Evolutionary conservation across 2,329 filamentous ascomycete genomes (phyloP), one percentile per base, ranked within the genome.

Genomic region (Ascochyta pisi): DNA sequence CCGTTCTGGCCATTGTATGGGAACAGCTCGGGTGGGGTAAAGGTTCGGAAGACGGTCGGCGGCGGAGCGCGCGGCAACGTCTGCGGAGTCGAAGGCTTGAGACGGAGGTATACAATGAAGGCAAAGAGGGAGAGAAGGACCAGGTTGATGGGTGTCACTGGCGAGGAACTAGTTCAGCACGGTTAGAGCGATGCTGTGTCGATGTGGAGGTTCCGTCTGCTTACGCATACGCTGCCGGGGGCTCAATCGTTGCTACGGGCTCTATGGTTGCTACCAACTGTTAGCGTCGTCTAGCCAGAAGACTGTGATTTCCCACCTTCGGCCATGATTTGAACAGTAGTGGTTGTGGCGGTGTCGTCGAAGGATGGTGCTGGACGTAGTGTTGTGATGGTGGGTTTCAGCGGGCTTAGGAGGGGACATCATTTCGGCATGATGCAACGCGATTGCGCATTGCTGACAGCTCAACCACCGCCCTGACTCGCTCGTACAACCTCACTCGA

Each of bases 1-100:
- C 83, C 84, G 69, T 90, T 83, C 50, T 82, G 79, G 73, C 95
- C 95, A 78, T 94, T 93, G 83, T 88, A 94, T 29, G 91, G 90
- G 27, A 92, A 84, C n/a, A 99, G 86, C 4, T 91, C 91, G 38
- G 80, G 87, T 23, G 91, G 91, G 13, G 88, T 94, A 80, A 92
- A 96, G 62, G 90, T 90, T 46, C 90, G 91, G 74, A 94, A 97
- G 61, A 97, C 88, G 43, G 95, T 86, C 4, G 92, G 92, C 4
- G 87, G 83, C 13, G 85, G 83, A 26, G 80, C 78, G 55, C 79
- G 77, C 23, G 85, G 84, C 19, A 88, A 80, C 5, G 76, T 76
- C 39, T 80, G 73, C 31, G 81, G 77, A 8, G 79, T 74, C 56
- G 80, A 78, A 43, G 85, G 84, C 40, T 84, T 82, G 63, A 87